Percentiles rank a stretch among this genome's conserved stretches.
phyloP scores from a whole-genome alignment of 805 yeast species.

The Wickerhamiella siamensis region DNA sequence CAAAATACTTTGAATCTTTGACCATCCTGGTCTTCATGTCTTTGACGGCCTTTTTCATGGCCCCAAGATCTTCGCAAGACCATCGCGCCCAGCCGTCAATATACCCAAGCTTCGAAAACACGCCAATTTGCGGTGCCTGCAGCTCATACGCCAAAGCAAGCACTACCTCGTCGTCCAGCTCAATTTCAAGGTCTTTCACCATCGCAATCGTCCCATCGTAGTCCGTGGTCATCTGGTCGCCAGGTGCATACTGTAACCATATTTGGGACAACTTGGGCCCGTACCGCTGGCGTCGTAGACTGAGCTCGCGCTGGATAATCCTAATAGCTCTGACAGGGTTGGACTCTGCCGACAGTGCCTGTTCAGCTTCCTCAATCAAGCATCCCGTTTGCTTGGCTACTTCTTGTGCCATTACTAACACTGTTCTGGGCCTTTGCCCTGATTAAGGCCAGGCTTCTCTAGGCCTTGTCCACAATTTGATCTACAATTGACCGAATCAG shows the following conservation, averaged over 20 bases:
- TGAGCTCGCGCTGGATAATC: slow-evolving; percentile 2
- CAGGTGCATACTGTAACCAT: slow-evolving; percentile 6
- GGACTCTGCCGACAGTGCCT: slow-evolving; percentile 6
- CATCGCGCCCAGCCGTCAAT: slow-evolving; percentile 41
- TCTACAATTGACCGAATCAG: slow-evolving; percentile 29
- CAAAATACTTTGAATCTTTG: slow-evolving; percentile 32
- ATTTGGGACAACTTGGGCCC: slow-evolving; percentile 1
- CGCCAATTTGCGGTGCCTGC: slow-evolving; percentile 52
- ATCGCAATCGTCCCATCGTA: slow-evolving; percentile 66
- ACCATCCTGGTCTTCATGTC: slow-evolving; percentile 25
- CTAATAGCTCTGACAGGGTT: slow-evolving; percentile 2
- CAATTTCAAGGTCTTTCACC: slow-evolving; percentile 49
- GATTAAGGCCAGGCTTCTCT: no score
- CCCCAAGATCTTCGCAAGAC: slow-evolving; percentile 24
- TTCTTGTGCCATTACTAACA: neutral
- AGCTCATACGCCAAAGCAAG: slow-evolving; percentile 58
- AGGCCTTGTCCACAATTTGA: slow-evolving; percentile 22
- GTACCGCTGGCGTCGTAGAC: slow-evolving; percentile 8
- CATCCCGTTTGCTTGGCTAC: slow-evolving; percentile 14
- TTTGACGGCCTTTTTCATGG: slow-evolving; percentile 33
- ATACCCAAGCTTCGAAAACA: slow-evolving; percentile 38
- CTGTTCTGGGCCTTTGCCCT: no score
- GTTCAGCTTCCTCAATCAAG: slow-evolving; percentile 10
- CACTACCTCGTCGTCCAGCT: slow-evolving; percentile 61
- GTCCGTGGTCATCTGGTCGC: slow-evolving; percentile 32